Percentiles rank a stretch among this genome's conserved stretches.
Evolutionary conservation across 192 early-diverging fungal genomes (phyloP).

Genomic region (Phlyctochytrium arcticum): DNA sequence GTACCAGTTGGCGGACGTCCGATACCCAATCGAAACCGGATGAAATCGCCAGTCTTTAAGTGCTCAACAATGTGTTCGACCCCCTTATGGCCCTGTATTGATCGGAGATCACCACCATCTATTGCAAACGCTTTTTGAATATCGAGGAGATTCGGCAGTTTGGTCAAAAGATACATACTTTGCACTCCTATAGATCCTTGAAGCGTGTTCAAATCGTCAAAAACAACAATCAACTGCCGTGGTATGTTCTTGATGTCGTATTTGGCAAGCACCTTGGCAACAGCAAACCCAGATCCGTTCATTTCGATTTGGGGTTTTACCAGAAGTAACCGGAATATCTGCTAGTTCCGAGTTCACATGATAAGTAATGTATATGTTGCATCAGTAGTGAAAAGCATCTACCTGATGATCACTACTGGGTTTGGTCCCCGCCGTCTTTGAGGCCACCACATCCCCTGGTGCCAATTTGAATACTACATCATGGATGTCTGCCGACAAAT

Average conservation of each 20-base stretch:
- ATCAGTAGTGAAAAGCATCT: too few species aligned
- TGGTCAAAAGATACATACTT: slow-evolving; percentile 32
- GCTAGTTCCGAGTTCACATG: too few species aligned
- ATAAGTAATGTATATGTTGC: too few species aligned
- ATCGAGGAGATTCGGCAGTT: too few species aligned
- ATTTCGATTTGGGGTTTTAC: slow-evolving; percentile 54
- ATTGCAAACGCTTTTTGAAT: too few species aligned
- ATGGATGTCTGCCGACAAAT: slow-evolving; percentile 46
- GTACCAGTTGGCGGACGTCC: slow-evolving; percentile 41
- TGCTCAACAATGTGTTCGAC: slow-evolving; percentile 43
- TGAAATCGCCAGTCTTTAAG: slow-evolving; percentile 47
- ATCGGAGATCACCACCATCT: slow-evolving; percentile 43
- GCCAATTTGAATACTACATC: slow-evolving; percentile 46
- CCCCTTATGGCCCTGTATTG: slow-evolving; percentile 50
- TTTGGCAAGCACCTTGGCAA: slow-evolving; percentile 46
- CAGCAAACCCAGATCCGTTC: slow-evolving; percentile 51
- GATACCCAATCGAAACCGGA: slow-evolving; percentile 54
- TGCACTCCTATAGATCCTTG: slow-evolving; percentile 56
- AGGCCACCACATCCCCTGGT: slow-evolving; percentile 9
- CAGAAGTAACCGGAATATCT: slow-evolving; percentile 48
- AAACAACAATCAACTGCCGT: slow-evolving; percentile 54
- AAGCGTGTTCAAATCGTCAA: slow-evolving; percentile 56
- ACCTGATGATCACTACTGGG: too few species aligned
- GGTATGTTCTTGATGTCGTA: slow-evolving; percentile 42
- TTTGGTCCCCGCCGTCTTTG: not conserved